Conservation (phyloP, 108 stramenopile genomes). For the Cyclotella baltica region DNA sequence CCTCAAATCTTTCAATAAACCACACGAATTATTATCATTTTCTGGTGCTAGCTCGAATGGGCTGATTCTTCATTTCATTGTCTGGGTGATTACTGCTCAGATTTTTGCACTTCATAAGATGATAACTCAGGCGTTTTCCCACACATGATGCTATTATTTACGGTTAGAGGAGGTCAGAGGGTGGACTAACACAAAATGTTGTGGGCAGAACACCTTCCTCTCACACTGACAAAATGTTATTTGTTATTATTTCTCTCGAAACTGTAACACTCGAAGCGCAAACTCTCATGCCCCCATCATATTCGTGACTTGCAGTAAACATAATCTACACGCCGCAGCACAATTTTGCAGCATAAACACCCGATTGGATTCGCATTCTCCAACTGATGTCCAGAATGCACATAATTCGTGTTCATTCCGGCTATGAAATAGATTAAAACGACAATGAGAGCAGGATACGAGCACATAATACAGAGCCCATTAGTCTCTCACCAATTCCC, state of each 20-base stretch:
- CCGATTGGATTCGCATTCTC: slow-evolving; percentile 79
- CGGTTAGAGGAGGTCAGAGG: too few relatives aligned
- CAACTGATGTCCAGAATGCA: slow-evolving; percentile 80
- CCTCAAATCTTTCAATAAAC: too few relatives aligned
- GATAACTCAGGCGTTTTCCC: too few relatives aligned
- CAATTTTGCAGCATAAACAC: slow-evolving; percentile 80
- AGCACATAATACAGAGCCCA: too few relatives aligned
- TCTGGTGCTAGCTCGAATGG: too few relatives aligned
- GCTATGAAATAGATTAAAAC: slow-evolving; percentile 25
- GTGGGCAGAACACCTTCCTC: too few relatives aligned
- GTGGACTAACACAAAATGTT: too few relatives aligned
- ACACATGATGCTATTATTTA: too few relatives aligned
- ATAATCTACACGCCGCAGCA: slow-evolving; percentile 83
- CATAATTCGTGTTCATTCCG: slow-evolving; percentile 67
- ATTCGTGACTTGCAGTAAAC: slow-evolving; percentile 61
- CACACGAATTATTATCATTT: too few relatives aligned
- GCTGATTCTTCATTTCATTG: too few relatives aligned
- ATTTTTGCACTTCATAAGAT: too few relatives aligned
- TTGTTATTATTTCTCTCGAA: background rate
- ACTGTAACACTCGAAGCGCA: background rate
- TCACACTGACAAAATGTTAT: background rate
- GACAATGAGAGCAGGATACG: background rate
- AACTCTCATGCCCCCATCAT: slow-evolving; percentile 17
- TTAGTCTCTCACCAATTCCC: slow-evolving; percentile 65
- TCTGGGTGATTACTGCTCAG: too few relatives aligned